Percentiles rank a stretch among this genome's conserved stretches.
Evolutionary conservation across 768 basidiomycete genomes (phyloP).

Genomic region (Leccinum arenicola): DNA sequence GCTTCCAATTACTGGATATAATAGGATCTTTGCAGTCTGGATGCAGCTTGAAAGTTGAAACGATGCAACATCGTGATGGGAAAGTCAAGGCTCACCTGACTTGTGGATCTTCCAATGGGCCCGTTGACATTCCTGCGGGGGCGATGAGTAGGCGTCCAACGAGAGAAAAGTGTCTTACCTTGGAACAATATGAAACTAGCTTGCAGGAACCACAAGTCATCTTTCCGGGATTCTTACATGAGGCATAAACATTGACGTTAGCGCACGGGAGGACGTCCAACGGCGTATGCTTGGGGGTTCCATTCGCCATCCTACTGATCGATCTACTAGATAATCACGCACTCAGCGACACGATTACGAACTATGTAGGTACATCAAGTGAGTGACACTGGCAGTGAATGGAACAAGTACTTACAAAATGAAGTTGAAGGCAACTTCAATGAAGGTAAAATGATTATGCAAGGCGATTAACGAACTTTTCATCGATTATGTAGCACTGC

Average conservation of each 20-base stretch:
- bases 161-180: constrained; percentile 4
- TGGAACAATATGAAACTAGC: constrained; percentile 46
- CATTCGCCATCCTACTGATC: constrained; percentile 2
- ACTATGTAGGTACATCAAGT: too few relatives aligned
- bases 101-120: constrained; percentile 42
- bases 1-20: constrained; percentile 18
- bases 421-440: too few relatives aligned
- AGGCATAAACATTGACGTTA: constrained; percentile 26
- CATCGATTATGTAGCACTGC: too few relatives aligned
- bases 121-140: constrained; percentile 39
- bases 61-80: background rate
- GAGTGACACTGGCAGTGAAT: too few relatives aligned
- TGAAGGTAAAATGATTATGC: too few relatives aligned
- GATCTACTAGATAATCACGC: too few relatives aligned
- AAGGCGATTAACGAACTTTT: too few relatives aligned
- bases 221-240: constrained; percentile 33
- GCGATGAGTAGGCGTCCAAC: background rate
- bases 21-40: constrained; percentile 25
- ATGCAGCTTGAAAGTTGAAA: background rate
- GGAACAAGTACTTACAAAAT: too few relatives aligned
- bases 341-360: too few relatives aligned
- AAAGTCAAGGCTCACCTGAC: constrained; percentile 21
- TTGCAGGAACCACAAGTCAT: constrained; percentile 31
- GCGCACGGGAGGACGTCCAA: constrained; percentile 35
- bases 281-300: constrained; percentile 21